Evolutionary conservation across 371 early-diverging fungal genomes (phyloP).

Genomic region (Haplosporangium sp.): DNA sequence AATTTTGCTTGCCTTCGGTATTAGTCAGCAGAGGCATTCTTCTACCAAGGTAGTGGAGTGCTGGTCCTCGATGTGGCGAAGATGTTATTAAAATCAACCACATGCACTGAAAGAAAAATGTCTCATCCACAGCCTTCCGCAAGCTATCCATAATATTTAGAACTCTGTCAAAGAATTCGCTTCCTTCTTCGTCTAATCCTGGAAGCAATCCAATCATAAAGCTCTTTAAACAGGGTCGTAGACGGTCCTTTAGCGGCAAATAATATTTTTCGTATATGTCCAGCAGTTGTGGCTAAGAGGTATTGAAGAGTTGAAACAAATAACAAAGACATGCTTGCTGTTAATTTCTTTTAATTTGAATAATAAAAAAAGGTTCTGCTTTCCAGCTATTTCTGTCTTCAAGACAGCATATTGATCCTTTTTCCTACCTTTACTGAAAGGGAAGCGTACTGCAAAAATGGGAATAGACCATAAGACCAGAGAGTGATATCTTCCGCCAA

Average conservation of each 20-base stretch:
- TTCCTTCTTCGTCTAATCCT: slow-evolving; percentile 92
- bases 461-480: slow-evolving; percentile 93
- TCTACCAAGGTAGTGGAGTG: slow-evolving; percentile 81
- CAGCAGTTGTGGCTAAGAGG: slow-evolving; percentile 79
- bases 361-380: too few species aligned
- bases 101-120: slow-evolving; percentile 84
- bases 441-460: slow-evolving; percentile 89
- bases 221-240: slow-evolving; percentile 83
- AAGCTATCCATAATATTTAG: slow-evolving; percentile 78
- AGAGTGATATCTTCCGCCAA: slow-evolving; percentile 85
- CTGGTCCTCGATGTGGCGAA: slow-evolving; percentile 77
- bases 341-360: background rate
- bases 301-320: background rate
- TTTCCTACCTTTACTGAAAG: slow-evolving; percentile 82
- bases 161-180: slow-evolving; percentile 86
- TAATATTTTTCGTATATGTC: slow-evolving; percentile 80
- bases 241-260: slow-evolving; percentile 74
- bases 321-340: background rate
- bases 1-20: slow-evolving; percentile 66
- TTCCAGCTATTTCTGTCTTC: background rate
- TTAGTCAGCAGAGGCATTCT: slow-evolving; percentile 78
- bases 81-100: slow-evolving; percentile 83
- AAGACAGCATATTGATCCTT: background rate
- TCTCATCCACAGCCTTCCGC: slow-evolving; percentile 72
- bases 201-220: slow-evolving; percentile 88